Evolutionary conservation across 306 rosid genomes (phyloP).

Genomic region (Dryas octopetala): DNA sequence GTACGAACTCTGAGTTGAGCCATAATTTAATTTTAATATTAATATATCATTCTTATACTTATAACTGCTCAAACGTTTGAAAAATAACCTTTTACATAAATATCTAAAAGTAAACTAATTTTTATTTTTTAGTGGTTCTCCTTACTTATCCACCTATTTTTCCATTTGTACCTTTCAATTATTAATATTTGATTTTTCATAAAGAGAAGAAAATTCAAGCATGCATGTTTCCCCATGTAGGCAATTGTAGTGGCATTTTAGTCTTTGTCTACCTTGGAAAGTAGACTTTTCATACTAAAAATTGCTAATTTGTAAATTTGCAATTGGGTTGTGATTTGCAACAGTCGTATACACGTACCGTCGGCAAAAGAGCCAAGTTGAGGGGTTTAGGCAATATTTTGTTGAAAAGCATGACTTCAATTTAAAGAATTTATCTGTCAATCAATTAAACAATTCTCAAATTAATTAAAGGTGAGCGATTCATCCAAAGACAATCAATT

Average conservation of each 20-base stretch:
- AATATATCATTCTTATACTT: too few species aligned
- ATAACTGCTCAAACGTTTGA: too few species aligned
- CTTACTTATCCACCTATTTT: background rate
- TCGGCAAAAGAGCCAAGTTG: slow-evolving; percentile 10
- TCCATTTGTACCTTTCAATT: background rate
- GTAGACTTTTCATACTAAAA: background rate
- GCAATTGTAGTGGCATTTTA: slow-evolving; percentile 1
- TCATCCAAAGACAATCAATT: background rate
- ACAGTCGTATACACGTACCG: background rate
- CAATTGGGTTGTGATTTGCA: background rate
- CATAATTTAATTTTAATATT: too few species aligned
- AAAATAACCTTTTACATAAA: too few species aligned
- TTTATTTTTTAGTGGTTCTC: background rate
- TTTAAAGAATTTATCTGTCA: background rate
- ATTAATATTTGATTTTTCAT: background rate
- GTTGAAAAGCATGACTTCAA: background rate
- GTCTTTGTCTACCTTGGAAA: background rate
- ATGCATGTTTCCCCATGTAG: too few species aligned
- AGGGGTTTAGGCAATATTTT: background rate
- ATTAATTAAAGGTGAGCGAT: slow-evolving; percentile 8
- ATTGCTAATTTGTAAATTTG: background rate
- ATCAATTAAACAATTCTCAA: background rate
- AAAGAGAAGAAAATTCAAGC: background rate
- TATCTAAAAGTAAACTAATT: too few species aligned
- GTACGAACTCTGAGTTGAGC: too few species aligned